Conservation (phyloP, 2,329 filamentous ascomycete genomes). For the Fusarium avenaceum region DNA sequence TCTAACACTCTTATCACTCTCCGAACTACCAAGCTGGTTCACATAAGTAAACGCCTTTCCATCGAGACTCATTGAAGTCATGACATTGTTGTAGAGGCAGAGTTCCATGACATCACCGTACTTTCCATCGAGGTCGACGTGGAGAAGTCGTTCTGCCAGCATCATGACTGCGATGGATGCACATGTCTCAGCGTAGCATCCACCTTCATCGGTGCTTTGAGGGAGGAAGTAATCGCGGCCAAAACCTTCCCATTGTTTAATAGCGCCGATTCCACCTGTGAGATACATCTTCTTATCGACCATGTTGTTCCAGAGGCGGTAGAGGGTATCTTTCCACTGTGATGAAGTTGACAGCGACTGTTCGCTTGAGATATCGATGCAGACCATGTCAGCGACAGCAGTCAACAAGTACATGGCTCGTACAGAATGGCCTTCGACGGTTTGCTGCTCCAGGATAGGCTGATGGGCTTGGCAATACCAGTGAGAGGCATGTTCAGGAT, state of each 20-base stretch:
- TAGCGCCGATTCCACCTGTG: conserved; percentile 70
- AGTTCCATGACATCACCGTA: conserved; percentile 73
- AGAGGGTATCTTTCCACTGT: conserved; percentile 56
- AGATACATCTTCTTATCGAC: conserved; percentile 72
- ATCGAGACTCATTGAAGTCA: conserved; percentile 69
- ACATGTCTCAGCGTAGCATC: conserved; percentile 32
- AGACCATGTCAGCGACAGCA: conserved; percentile 67
- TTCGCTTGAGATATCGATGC: conserved; percentile 18
- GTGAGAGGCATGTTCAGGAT: conserved; percentile 9
- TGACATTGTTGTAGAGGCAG: conserved; percentile 70
- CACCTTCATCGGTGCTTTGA: conserved; percentile 25
- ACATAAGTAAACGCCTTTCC: conserved; percentile 72
- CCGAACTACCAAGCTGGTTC: conserved; percentile 68
- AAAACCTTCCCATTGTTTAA: conserved; percentile 52
- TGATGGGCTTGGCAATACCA: conserved; percentile 5
- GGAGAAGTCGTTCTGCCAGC: conserved; percentile 68
- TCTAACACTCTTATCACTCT: not conserved
- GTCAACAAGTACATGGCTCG: conserved; percentile 72
- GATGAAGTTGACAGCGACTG: conserved; percentile 37
- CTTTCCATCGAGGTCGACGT: conserved; percentile 64
- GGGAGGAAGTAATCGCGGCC: conserved; percentile 39
- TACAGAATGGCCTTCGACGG: conserved; percentile 65
- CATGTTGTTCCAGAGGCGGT: conserved; percentile 71
- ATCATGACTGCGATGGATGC: conserved; percentile 65
- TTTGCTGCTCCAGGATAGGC: not conserved